Evolutionary conservation across 2,329 filamentous ascomycete species (phyloP).

Genomic region (Fusarium longipes): DNA sequence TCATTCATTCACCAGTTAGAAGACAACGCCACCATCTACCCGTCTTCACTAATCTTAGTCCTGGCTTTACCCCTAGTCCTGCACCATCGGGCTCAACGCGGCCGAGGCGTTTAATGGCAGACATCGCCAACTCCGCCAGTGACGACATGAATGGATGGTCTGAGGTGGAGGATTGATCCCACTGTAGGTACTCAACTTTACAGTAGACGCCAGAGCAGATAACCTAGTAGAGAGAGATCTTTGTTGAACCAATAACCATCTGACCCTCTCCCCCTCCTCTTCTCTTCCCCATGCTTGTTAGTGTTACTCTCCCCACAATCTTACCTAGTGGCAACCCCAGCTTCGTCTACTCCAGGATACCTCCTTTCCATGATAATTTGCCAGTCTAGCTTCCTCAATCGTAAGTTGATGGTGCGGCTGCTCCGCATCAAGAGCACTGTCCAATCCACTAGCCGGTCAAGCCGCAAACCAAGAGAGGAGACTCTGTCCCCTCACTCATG

Average conservation of each 20-base stretch:
- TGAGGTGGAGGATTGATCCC: background rate
- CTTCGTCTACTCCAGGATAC: background rate
- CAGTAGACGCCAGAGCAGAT: too few species aligned
- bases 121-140: slow-evolving; percentile 5
- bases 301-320: slow-evolving; percentile 7
- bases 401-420: slow-evolving; percentile 28
- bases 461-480: slow-evolving; percentile 5
- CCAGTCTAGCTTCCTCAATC: background rate
- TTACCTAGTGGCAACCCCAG: slow-evolving; percentile 4
- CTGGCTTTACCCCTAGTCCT: background rate
- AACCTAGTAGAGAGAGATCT: background rate
- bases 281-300: background rate
- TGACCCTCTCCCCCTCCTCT: background rate
- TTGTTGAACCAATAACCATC: slow-evolving; percentile 22
- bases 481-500: background rate
- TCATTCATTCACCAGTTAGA: background rate
- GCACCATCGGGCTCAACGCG: slow-evolving; percentile 10
- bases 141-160: slow-evolving; percentile 13
- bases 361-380: background rate
- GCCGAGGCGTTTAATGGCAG: slow-evolving; percentile 17
- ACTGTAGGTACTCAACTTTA: too few species aligned
- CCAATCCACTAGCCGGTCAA: slow-evolving; percentile 10
- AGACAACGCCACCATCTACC: slow-evolving; percentile 2
- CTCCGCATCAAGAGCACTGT: slow-evolving; percentile 18
- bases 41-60: background rate